Conservation (phyloP, 176 grass and related monocot species). For the Oryza meridionalis region DNA sequence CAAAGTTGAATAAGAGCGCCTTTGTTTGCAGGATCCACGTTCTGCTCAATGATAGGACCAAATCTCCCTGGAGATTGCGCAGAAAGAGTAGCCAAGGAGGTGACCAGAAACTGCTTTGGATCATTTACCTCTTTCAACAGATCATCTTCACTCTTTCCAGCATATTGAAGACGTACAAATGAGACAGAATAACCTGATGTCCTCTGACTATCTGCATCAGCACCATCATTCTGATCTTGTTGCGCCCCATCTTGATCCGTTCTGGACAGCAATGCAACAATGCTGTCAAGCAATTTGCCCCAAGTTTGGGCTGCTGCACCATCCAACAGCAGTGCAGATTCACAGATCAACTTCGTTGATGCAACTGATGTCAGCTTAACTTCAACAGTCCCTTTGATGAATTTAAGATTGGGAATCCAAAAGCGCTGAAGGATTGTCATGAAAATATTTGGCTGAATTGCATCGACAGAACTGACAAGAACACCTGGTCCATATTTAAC, state of each 20-base stretch:
- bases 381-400: slow-evolving; percentile 84
- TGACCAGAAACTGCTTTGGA: slow-evolving; percentile 80
- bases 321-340: slow-evolving; percentile 71
- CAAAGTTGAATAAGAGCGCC: slow-evolving; percentile 79
- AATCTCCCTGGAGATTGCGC: slow-evolving; percentile 76
- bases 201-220: slow-evolving; percentile 65
- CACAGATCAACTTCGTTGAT: slow-evolving; percentile 89
- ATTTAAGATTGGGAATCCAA: slow-evolving; percentile 84
- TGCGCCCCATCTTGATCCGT: slow-evolving; percentile 66
- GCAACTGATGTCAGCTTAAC: slow-evolving; percentile 84
- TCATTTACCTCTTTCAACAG: slow-evolving; percentile 91
- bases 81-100: slow-evolving; percentile 74
- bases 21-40: slow-evolving; percentile 80
- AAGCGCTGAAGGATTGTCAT: slow-evolving; percentile 72
- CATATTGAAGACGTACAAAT: slow-evolving; percentile 90
- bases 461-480: slow-evolving; percentile 72
- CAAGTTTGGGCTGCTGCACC: slow-evolving; percentile 62
- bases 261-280: slow-evolving; percentile 65
- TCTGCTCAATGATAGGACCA: slow-evolving; percentile 71
- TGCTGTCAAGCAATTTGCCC: slow-evolving; percentile 88
- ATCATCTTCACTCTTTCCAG: slow-evolving; percentile 87
- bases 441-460: slow-evolving; percentile 73
- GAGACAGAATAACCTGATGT: slow-evolving; percentile 81
- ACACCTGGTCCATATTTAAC: slow-evolving; percentile 76
- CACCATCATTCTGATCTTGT: slow-evolving; percentile 62